Conservation (phyloP, 1,284 basidiomycete genomes). For the Golubevia pallescens region DNA sequence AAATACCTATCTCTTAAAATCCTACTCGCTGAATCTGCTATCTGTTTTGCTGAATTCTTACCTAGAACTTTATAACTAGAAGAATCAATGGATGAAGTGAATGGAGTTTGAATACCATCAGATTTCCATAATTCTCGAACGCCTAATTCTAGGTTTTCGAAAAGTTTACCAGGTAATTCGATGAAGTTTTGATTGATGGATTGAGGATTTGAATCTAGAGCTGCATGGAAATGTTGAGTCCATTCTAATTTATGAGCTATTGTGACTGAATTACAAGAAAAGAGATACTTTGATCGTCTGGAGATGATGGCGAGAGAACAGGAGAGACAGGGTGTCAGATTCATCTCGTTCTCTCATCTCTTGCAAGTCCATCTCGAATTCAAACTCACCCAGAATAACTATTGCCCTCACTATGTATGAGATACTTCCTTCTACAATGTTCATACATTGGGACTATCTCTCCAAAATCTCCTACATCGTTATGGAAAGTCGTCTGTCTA, state of each 20-base stretch:
- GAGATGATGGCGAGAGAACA: background rate
- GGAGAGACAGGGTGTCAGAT: too few species aligned
- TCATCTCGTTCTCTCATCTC: too few species aligned
- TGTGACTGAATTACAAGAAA: constrained; percentile 25
- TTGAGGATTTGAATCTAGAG: constrained; percentile 20
- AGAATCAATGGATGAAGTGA: background rate
- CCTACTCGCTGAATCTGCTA: constrained; percentile 31
- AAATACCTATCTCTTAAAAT: constrained; percentile 28
- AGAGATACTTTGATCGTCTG: constrained; percentile 27
- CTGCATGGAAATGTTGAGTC: constrained; percentile 52
- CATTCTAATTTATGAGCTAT: constrained; percentile 37
- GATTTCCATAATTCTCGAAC: constrained; percentile 10
- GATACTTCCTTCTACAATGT: constrained; percentile 36
- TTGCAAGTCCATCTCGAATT: too few species aligned
- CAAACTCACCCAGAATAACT: constrained; percentile 29
- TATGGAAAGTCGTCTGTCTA: constrained; percentile 35
- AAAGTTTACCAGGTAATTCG: constrained; percentile 23
- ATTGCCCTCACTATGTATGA: constrained; percentile 46
- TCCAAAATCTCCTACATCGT: constrained; percentile 14
- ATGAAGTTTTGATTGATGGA: constrained; percentile 25
- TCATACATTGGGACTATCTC: constrained; percentile 31
- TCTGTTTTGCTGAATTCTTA: constrained; percentile 19
- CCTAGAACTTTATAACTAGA: background rate
- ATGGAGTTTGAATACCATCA: background rate
- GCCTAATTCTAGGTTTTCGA: constrained; percentile 23